Percentiles rank a stretch among this genome's conserved stretches.
Conservation (phyloP, 2,329 filamentous ascomycete genomes). For the Neurospora crassa region DNA sequence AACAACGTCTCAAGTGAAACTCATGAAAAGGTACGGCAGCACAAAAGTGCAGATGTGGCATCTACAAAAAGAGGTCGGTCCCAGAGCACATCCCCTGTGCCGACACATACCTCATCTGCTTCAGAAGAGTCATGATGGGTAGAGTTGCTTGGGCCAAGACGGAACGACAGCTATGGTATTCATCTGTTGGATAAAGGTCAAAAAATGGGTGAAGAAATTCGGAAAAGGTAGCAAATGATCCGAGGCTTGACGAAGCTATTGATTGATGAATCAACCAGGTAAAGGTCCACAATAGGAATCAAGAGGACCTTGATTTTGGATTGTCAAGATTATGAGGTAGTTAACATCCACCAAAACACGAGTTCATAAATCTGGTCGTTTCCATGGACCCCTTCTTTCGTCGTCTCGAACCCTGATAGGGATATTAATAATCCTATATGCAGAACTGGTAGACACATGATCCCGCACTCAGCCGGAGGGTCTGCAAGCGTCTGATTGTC, state of each 20-base stretch:
- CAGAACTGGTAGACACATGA: not conserved
- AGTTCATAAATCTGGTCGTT: not conserved
- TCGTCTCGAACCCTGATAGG: not conserved
- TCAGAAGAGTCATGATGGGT: not conserved
- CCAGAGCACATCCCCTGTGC: not conserved
- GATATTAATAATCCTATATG: not conserved
- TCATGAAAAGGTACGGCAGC: too few relatives aligned
- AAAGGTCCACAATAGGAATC: not conserved
- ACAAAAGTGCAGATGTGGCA: not conserved
- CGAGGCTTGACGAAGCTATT: not conserved
- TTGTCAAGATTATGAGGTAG: not conserved
- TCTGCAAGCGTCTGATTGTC: not conserved
- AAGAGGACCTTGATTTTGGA: not conserved
- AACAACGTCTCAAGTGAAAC: conserved; percentile 5
- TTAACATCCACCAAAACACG: not conserved
- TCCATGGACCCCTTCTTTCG: not conserved
- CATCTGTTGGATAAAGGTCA: not conserved
- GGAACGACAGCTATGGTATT: not conserved
- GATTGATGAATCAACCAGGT: not conserved
- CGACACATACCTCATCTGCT: not conserved
- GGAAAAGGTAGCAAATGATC: not conserved
- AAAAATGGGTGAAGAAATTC: not conserved
- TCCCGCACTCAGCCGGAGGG: not conserved
- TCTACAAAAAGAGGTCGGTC: not conserved
- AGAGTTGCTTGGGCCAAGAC: not conserved